Conservation (phyloP, 176 grass and related monocot genomes). For the Oryza nivara region DNA sequence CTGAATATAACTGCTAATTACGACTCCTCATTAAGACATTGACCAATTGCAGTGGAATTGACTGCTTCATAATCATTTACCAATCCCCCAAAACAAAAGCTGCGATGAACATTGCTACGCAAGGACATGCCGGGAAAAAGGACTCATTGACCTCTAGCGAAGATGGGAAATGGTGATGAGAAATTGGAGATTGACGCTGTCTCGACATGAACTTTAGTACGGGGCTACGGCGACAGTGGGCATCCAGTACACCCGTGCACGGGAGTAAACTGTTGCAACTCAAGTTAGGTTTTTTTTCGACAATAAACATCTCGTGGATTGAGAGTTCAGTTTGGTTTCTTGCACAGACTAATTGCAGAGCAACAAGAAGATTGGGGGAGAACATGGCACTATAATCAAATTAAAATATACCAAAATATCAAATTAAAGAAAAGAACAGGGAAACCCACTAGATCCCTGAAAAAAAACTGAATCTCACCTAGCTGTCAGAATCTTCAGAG, state of each 20-base stretch:
- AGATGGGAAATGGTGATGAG: background rate
- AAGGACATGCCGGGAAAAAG: background rate
- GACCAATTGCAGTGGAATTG: background rate
- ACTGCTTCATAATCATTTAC: background rate
- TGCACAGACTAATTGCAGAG: background rate
- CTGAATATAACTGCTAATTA: background rate
- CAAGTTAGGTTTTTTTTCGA: no score
- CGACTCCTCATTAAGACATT: background rate
- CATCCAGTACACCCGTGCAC: background rate
- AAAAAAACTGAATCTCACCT: conserved; percentile 21
- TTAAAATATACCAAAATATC: background rate
- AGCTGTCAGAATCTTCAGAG: conserved; percentile 13
- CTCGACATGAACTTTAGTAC: background rate
- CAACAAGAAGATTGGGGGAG: background rate
- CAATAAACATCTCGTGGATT: background rate
- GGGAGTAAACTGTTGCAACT: background rate
- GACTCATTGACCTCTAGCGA: background rate
- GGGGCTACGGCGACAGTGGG: background rate
- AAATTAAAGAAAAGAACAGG: background rate
- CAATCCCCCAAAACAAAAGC: background rate
- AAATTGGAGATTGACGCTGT: background rate
- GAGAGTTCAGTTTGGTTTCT: background rate
- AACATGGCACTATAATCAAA: background rate
- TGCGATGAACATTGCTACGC: background rate
- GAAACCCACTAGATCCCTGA: background rate